A percentile compares a stretch with the other conserved stretches of the same genome.
Conservation (phyloP, 2,329 filamentous ascomycete genomes). For the Ophiocordyceps camponoti-floridani region DNA sequence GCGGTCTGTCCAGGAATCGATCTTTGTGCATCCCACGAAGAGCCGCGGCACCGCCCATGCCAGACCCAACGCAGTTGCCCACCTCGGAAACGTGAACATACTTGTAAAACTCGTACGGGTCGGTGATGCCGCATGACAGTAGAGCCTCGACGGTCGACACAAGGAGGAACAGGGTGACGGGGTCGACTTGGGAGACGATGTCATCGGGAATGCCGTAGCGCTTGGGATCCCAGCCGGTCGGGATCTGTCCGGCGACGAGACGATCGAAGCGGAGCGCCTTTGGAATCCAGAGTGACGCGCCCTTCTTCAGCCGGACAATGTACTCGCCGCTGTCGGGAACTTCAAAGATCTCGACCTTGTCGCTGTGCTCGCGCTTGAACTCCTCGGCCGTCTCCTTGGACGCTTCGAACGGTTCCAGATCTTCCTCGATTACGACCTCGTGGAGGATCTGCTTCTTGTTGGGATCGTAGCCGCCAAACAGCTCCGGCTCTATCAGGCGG, state of each 20-base stretch:
- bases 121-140: slow-evolving; percentile 84
- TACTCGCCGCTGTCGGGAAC: slow-evolving; percentile 87
- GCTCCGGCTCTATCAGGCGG: slow-evolving; percentile 89
- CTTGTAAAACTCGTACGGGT: slow-evolving; percentile 99
- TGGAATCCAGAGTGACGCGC: slow-evolving; percentile 83
- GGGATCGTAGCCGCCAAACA: slow-evolving; percentile 93
- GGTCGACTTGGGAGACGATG: slow-evolving; percentile 94
- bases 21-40: slow-evolving; percentile 97
- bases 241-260: slow-evolving; percentile 90
- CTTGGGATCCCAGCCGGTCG: slow-evolving; percentile 93
- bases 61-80: slow-evolving; percentile 94
- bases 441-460: slow-evolving; percentile 98
- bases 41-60: slow-evolving; percentile 88
- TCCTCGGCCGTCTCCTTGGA: slow-evolving; percentile 95
- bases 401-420: slow-evolving; percentile 89
- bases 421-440: slow-evolving; percentile 93
- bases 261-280: slow-evolving; percentile 96
- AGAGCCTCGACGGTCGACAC: slow-evolving; percentile 87
- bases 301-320: slow-evolving; percentile 88
- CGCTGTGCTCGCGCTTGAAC: slow-evolving; percentile 91
- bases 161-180: slow-evolving; percentile 85
- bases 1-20: slow-evolving; percentile 85
- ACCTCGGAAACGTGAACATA: slow-evolving; percentile 97
- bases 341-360: slow-evolving; percentile 96
- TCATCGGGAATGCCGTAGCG: slow-evolving; percentile 93